Base-by-base conservation (phyloP, 345 rosid species). In the Brassica incana region DNA sequence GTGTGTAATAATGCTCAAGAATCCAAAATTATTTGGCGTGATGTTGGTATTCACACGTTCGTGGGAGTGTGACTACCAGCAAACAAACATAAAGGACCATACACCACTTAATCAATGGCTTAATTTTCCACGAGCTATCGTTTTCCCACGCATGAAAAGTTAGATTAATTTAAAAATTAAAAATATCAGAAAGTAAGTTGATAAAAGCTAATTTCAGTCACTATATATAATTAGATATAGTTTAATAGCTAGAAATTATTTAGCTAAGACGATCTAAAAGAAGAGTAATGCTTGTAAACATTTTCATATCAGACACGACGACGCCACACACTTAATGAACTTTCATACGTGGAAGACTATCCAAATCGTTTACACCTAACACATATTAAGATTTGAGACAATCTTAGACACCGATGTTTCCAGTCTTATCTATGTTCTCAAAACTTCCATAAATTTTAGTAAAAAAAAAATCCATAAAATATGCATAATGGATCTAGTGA, bases 41-140 rank as follows among this genome's bases (percentile, higher is more conserved):
- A 8, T 71, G 48, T 78, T 71, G n/a, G 25, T 65, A 29, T 72
- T 56, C 77, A 78, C 73, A 72, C 73, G 15, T 67, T 67, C 43
- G 25, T 32, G 65, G 40, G 69, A 73, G 69, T 74, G 73, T 79
- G 78, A 67, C 74, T 60, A 59, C 56, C 63, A 67, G 25, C 67
- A 11, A 72, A 27, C 67, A 11, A 72, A 27, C 45, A 65, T 4
- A 15, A 10, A 25, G 50, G 81, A 38, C 72, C 65, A 77, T 29
- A 18, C 48, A 35, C 11, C 25, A 23, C 73, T 78, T 60, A 32
- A 79, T 73, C 73, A 66, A 27, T 78, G 20, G 23, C 76, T 72
- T 72, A 12, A 38, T 27, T 56, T 78, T 78, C 66, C 50, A 71
- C 67, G 77, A 72, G 60, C 81, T 56, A 78, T 71, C 76, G 65